Percentiles rank a stretch among this genome's conserved stretches.
Evolutionary conservation across 768 basidiomycete genomes (phyloP).

Genomic region (Pulveroboletus sp.): DNA sequence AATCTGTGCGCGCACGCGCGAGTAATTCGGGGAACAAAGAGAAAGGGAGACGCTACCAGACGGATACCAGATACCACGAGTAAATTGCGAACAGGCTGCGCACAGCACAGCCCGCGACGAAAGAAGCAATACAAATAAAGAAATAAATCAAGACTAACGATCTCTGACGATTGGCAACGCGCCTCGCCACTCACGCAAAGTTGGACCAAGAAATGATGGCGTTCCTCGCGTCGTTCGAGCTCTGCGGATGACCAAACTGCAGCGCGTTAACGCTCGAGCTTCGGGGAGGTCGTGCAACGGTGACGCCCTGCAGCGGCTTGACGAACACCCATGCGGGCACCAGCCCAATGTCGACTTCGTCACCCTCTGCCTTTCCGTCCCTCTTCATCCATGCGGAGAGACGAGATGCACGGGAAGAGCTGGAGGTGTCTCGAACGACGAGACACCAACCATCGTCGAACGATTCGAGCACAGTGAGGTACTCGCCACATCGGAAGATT

Average conservation of each 20-base stretch:
- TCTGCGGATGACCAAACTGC: constrained; percentile 41
- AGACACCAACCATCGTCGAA: constrained; percentile 83
- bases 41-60: not conserved
- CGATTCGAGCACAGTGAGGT: constrained; percentile 56
- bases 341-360: constrained; percentile 61
- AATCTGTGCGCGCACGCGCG: not conserved
- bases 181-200: constrained; percentile 12
- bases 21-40: not conserved
- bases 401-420: constrained; percentile 39
- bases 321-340: constrained; percentile 78
- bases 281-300: constrained; percentile 61
- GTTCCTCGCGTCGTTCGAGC: constrained; percentile 34
- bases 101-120: not conserved
- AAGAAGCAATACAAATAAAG: too few relatives aligned
- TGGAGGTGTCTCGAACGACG: constrained; percentile 50
- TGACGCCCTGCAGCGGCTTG: constrained; percentile 55
- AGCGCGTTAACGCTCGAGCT: constrained; percentile 49
- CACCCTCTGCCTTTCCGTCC: constrained; percentile 18
- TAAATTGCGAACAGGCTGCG: not conserved
- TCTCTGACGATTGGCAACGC: too few relatives aligned
- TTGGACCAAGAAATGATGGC: constrained; percentile 60
- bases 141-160: too few relatives aligned
- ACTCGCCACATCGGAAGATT: constrained; percentile 52
- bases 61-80: not conserved
- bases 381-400: constrained; percentile 10